Conservation (phyloP, 2,329 filamentous ascomycete genomes). For the Stemphylium vesicarium region DNA sequence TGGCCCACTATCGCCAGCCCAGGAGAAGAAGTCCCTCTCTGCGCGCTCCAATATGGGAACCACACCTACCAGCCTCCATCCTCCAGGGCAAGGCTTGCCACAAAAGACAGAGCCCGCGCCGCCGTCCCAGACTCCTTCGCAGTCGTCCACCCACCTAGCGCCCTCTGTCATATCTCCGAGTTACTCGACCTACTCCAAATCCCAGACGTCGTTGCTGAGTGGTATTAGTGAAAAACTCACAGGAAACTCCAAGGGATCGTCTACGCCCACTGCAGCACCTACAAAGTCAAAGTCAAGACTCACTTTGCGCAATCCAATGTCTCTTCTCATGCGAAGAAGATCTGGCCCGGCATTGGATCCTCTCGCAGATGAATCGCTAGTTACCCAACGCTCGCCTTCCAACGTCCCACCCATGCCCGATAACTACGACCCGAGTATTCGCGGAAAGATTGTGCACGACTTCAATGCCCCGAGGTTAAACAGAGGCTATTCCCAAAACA, state of each 20-base stretch:
- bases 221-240: slow-evolving; percentile 42
- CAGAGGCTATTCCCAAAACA: slow-evolving; percentile 48
- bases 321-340: slow-evolving; percentile 63
- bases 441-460: slow-evolving; percentile 68
- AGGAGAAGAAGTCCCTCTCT: slow-evolving; percentile 29
- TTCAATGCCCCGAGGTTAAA: slow-evolving; percentile 66
- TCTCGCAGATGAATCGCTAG: slow-evolving; percentile 58
- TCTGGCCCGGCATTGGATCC: slow-evolving; percentile 59
- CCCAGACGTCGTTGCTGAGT: slow-evolving; percentile 42
- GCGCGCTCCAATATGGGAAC: slow-evolving; percentile 21
- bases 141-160: slow-evolving; percentile 29
- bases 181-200: slow-evolving; percentile 40
- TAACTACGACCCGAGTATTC: slow-evolving; percentile 68
- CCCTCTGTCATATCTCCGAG: slow-evolving; percentile 32
- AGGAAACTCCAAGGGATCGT: slow-evolving; percentile 27
- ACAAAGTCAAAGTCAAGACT: slow-evolving; percentile 57
- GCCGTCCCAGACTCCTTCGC: slow-evolving; percentile 23
- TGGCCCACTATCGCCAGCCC: slow-evolving; percentile 25
- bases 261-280: slow-evolving; percentile 26
- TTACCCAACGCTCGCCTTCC: slow-evolving; percentile 55
- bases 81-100: slow-evolving; percentile 33
- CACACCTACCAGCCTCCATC: slow-evolving; percentile 43
- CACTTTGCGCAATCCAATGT: slow-evolving; percentile 67
- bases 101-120: slow-evolving; percentile 8
- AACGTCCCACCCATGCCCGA: slow-evolving; percentile 60